These are phyloP conservation scores for Paecilomyces fulvus DNA, from an alignment of 2,329 filamentous ascomycete genomes.

Conservation along the genomic window DNA sequence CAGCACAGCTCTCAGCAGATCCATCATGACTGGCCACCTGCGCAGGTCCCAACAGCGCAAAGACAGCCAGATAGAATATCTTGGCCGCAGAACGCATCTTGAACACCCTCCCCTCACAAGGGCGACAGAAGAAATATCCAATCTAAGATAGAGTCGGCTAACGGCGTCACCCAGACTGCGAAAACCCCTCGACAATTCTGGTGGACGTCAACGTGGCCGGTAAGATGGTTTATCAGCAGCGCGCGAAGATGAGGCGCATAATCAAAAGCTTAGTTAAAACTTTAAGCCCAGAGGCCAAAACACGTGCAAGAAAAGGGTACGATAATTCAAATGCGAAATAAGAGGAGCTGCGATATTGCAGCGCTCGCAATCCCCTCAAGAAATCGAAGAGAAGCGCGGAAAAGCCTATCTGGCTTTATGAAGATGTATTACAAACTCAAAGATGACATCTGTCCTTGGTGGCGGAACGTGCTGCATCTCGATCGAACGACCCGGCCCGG, in stretches of 20 bases:
- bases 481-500: background rate
- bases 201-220: background rate
- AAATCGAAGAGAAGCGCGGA: background rate
- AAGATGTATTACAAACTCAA: background rate
- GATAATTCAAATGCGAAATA: background rate
- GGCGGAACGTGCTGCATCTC: constrained; percentile 1
- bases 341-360: background rate
- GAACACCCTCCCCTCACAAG: background rate
- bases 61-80: constrained; percentile 55
- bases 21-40: constrained; percentile 37
- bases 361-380: background rate
- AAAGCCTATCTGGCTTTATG: background rate
- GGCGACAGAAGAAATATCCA: background rate
- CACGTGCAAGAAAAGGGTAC: background rate
- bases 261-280: background rate
- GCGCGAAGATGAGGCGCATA: background rate
- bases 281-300: background rate
- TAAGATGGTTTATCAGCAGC: background rate
- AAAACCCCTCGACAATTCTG: background rate
- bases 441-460: constrained; percentile 7
- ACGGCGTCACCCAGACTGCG: background rate
- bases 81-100: constrained; percentile 46
- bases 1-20: constrained; percentile 45
- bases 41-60: constrained; percentile 46
- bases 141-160: background rate